phyloP scores from a whole-genome alignment of 495 filamentous ascomycete species.

The Sabuloglossum arenarium region DNA sequence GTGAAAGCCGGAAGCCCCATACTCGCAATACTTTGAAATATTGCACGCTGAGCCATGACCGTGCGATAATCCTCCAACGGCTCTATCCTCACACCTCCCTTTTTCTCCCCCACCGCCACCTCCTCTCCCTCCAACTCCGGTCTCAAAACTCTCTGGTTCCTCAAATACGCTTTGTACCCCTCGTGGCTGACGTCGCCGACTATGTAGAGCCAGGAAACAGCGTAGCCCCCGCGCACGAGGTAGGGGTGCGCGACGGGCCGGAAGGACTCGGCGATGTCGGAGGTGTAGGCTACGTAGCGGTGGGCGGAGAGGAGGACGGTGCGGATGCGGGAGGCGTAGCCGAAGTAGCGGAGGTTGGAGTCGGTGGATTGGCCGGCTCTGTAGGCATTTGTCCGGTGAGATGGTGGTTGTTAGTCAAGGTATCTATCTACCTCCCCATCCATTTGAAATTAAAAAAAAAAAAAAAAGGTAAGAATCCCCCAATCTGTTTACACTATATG shows the following conservation, averaged over 20 bases:
- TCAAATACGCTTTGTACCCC: slow-evolving; percentile 83
- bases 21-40: slow-evolving; percentile 76
- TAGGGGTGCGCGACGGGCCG: slow-evolving; percentile 76
- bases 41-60: slow-evolving; percentile 72
- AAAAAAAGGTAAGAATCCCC: not conserved
- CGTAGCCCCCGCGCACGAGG: slow-evolving; percentile 67
- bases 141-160: slow-evolving; percentile 38
- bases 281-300: slow-evolving; percentile 88
- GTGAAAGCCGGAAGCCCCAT: slow-evolving; percentile 95
- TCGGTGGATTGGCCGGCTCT: slow-evolving; percentile 71
- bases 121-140: slow-evolving; percentile 14
- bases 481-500: not conserved
- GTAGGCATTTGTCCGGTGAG: slow-evolving; percentile 5
- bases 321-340: slow-evolving; percentile 67
- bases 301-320: slow-evolving; percentile 83
- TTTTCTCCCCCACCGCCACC: slow-evolving; percentile 25
- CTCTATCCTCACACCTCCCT: slow-evolving; percentile 24
- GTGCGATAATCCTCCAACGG: slow-evolving; percentile 75
- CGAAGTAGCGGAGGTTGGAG: slow-evolving; percentile 71
- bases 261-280: slow-evolving; percentile 92
- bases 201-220: slow-evolving; percentile 79
- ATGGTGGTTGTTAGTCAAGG: not conserved
- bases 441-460: no score
- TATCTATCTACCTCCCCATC: no score
- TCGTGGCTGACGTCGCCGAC: slow-evolving; percentile 80